Base-by-base conservation (phyloP, 2,329 filamentous ascomycete genomes). In the Helminthosporium solani region DNA sequence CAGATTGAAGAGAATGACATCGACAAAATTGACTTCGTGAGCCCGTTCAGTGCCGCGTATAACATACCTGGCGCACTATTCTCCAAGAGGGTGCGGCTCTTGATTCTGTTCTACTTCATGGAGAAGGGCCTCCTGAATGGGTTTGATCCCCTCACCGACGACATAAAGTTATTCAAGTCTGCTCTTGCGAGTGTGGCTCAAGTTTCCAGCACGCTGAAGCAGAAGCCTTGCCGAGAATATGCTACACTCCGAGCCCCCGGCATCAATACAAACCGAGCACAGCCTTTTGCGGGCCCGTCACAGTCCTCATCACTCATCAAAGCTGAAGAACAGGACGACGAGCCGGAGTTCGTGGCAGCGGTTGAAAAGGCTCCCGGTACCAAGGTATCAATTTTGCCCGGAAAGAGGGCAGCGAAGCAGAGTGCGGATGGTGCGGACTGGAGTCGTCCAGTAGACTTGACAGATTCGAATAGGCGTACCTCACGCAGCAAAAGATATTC, bases 41-140 rank as follows among this genome's bases (percentile, higher is more conserved):
- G 5, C 5, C 37, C 37, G 37, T 40, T 40, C 37, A 40, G 25
- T 7, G 20, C 14, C 12, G 37, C 20, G 21, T 38, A 7, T 20
- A 25, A 38, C 15, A 38, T 25, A 3, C 18, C 14, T 3, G 25
- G 25, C 14, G 15, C 23, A 14, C 23, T 15, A 15, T 28, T 11
- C 15, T 11, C n/a, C 5, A 20, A 18, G 25, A 28, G 37, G 25
- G 23, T 40, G 28, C 21, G 37, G n/a, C 11, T 40, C 8, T 7
- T 40, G 7, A 20, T 30, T 9, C 7, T 40, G 3, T 40, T 40
- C 37, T 40, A 40, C 37, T 40, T 40, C 37, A 16, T 40, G 37
- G 37, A 40, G 37, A 40, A 40, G 16, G 25, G 18, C 6, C 25
- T 28, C 7, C 21, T 40, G 6, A 15, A 30, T 31, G 7, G 28